Conservation (phyloP, 1,139 yeast species). For the Eremothecium coryli region DNA sequence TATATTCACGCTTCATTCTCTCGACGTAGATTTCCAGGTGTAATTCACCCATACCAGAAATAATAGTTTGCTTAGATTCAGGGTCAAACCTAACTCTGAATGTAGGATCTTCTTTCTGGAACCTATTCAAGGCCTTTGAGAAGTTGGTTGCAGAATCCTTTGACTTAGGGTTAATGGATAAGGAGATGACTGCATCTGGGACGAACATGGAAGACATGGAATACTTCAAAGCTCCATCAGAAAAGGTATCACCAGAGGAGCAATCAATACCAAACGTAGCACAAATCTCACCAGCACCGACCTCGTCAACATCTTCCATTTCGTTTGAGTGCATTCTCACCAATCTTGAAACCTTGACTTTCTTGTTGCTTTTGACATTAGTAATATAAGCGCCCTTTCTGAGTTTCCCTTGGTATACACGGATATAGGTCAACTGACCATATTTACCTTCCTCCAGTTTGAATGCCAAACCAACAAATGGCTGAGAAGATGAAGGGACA, state of each 20-base stretch:
- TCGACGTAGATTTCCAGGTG: constrained; percentile 96
- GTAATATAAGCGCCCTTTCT: constrained; percentile 84
- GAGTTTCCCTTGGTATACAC: constrained; percentile 93
- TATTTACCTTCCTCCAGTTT: constrained; percentile 96
- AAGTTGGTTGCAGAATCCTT: constrained; percentile 73
- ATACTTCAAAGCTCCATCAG: constrained; percentile 67
- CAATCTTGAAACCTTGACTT: constrained; percentile 86
- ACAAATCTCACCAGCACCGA: constrained; percentile 97
- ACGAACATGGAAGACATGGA: constrained; percentile 98
- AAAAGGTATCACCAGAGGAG: constrained; percentile 98
- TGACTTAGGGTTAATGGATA: constrained; percentile 80
- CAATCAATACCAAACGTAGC: constrained; percentile 99
- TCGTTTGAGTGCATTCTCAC: constrained; percentile 99
- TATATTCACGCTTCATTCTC: constrained; percentile 95
- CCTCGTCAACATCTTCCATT: constrained; percentile 95
- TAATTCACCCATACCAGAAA: constrained; percentile 98
- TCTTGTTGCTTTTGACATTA: constrained; percentile 87
- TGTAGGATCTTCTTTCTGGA: constrained; percentile 98
- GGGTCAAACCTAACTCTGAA: constrained; percentile 84
- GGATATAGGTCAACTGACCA: constrained; percentile 92
- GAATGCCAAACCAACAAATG: constrained; percentile 94
- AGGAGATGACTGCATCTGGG: constrained; percentile 95
- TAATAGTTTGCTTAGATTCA: constrained; percentile 91
- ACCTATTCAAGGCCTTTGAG: constrained; percentile 92
- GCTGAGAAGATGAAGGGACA: constrained; percentile 62